Evolutionary conservation across 2,329 filamentous ascomycete genomes (phyloP), one percentile per base, ranked within the genome.

Genomic region (Ceratocystis ficicola): DNA sequence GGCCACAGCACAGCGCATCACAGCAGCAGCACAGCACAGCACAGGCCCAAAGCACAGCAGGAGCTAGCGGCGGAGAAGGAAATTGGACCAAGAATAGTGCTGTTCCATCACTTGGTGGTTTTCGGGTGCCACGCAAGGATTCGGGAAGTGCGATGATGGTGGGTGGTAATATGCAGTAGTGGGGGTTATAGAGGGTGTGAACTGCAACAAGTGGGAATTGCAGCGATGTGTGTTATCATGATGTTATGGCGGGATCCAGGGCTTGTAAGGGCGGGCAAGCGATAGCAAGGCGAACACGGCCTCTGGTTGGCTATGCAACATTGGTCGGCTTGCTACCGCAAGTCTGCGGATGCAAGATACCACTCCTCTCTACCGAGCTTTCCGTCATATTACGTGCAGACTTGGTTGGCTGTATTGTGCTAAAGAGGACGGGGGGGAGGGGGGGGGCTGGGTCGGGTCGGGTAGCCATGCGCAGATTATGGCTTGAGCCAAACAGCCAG

Each of bases 1-100:
- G 48, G 20, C 5, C 48, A 52, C 20, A 36, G 44, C 44, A 48
- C 48, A 52, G 3, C 48, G 12, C 50, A 57, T 15, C 52, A 36
- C 55, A 32, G 44, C 22, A 25, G 20, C 55, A 32, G 55, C 55
- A 28, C 55, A 59, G 25, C 15, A 59, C 55, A 59, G 28, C 55
- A 59, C 28, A 32, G 55, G 55, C 55, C 17, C 55, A 59, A 59
- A 30, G 52, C 52, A 59, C 52, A n/a, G n/a, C 46, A 30, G 48
- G 48, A 59, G 17, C 52, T 59, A 36, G 52, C 28, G 17, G 52
- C 28, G 17, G 28, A 59, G 52, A n/a, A 20, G 1, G 52, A 59
- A 59, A 59, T 59, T 59, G 52, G 28, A 7, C 12, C 52, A 59
- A 30, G 28, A 36, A 59, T 59, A 59, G 52, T 30, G 36, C 36